Percentiles rank a stretch among this genome's conserved stretches.
Conservation (phyloP, 2,329 filamentous ascomycete species). For the Neonectria ditissima region DNA sequence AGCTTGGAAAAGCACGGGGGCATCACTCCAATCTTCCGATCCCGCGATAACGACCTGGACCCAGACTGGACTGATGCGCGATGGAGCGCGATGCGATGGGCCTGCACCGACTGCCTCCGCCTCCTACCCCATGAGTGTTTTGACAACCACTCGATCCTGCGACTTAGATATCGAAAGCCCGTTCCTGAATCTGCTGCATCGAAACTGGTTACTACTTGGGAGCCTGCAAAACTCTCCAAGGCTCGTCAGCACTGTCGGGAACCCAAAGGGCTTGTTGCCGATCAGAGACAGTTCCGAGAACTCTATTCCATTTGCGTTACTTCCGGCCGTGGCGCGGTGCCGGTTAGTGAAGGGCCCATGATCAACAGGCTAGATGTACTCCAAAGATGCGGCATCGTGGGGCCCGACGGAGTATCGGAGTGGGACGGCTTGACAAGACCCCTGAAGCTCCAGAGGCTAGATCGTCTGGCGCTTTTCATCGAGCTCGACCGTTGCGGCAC, state of each 20-base stretch:
- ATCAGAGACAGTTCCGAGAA: not conserved
- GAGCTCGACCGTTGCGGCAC: constrained; percentile 18
- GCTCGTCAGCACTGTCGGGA: not conserved
- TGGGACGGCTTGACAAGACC: not conserved
- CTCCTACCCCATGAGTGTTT: constrained; percentile 29
- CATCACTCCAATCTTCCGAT: not conserved
- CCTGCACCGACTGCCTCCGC: constrained; percentile 28
- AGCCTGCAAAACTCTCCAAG: not conserved
- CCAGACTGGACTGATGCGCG: not conserved
- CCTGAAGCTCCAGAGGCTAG: not conserved
- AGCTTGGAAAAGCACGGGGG: constrained; percentile 14
- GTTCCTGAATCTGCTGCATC: constrained; percentile 7
- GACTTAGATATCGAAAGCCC: constrained; percentile 28
- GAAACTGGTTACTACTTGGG: constrained; percentile 17
- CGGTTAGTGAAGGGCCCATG: fast-evolving
- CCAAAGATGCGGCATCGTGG: not conserved
- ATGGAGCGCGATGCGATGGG: constrained; percentile 30
- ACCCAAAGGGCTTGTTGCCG: not conserved
- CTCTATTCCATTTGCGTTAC: constrained; percentile 20
- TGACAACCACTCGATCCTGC: constrained; percentile 22
- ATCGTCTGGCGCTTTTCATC: not conserved
- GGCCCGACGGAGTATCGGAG: not conserved
- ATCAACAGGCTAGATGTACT: not conserved
- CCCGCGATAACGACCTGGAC: not conserved
- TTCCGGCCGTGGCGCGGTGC: not conserved